Conservation (phyloP, 257 asterid species). For the Primulina eburnea region DNA sequence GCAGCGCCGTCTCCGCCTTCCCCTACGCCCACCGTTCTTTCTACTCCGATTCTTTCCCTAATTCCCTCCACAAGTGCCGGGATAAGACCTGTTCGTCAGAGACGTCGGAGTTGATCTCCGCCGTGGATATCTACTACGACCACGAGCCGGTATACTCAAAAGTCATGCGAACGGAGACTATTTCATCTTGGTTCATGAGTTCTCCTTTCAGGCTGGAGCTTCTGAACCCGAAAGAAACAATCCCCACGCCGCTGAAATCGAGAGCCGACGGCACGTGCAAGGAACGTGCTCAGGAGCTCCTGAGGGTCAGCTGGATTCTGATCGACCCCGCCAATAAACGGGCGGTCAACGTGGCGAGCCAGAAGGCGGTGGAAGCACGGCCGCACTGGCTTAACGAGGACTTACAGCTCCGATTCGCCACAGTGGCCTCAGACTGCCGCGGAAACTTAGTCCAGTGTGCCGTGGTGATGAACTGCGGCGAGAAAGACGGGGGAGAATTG, state of each 20-base stretch:
- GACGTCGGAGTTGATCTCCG: conserved; percentile 46
- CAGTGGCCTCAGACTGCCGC: conserved; percentile 36
- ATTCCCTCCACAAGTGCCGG: conserved; percentile 19
- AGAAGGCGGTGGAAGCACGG: conserved; percentile 48
- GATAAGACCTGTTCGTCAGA: neutral
- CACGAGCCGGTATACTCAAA: conserved; percentile 45
- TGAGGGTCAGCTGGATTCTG: conserved; percentile 72
- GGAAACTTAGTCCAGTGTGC: conserved; percentile 44
- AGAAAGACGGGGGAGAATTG: conserved; percentile 31
- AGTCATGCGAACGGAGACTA: conserved; percentile 42
- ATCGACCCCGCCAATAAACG: conserved; percentile 49
- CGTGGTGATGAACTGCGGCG: conserved; percentile 58
- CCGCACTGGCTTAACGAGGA: conserved; percentile 72
- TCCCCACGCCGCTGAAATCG: conserved; percentile 42
- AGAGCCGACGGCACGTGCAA: conserved; percentile 41
- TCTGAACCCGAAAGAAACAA: conserved; percentile 38
- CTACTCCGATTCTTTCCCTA: conserved; percentile 66
- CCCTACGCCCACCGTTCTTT: conserved; percentile 67
- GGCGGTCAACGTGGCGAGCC: conserved; percentile 66
- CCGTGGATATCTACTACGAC: conserved; percentile 59
- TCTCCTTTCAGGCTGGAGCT: conserved; percentile 66
- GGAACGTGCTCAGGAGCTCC: conserved; percentile 31
- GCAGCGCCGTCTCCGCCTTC: conserved; percentile 40
- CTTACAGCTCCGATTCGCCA: conserved; percentile 44
- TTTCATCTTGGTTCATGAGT: conserved; percentile 49